Base-by-base conservation (phyloP, 805 yeast species). In the Metschnikowia peoriensis region DNA sequence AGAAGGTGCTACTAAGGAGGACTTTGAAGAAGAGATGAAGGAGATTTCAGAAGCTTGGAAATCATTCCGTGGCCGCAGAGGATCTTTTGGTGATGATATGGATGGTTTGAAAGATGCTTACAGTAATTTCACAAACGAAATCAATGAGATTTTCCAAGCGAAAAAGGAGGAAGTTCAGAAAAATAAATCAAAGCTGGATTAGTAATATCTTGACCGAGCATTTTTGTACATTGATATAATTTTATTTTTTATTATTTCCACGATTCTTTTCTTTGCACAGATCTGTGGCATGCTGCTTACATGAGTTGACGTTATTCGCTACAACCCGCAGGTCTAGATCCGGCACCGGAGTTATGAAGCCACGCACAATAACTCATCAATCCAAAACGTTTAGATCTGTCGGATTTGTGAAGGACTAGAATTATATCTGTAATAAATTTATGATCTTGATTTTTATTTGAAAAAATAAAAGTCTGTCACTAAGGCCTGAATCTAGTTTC, bases 41-140 rank as follows among this genome's bases (percentile, higher is more conserved):
- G 78, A 75, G 45, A 49, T 74, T 29, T 59, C 61, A 14, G 69
- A 62, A 10, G 73, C 72, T 1, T 75, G 79, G 79, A 50, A 52
- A 15, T 63, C 72, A 15, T 74, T 74, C 63, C 63, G 65, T 39
- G 60, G 57, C 27, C 67, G 76, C 35, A 62, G 70, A 28, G 66
- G 68, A 5, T 63, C 70, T 1, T 56, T 69, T 28, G 65, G 68
- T 38, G 67, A 71, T 49, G 77, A 72, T 54, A 62, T 71, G 44
- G 76, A 70, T 27, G 78, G 72, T 1, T 60, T 75, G 46, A 65
- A 56, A 55, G 71, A 70, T 53, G 78, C 77, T 4, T 75, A 75
- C 62, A 67, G 62, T 41, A 73, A 71, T 53, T 75, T 75, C 55
- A 67, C 73, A 9, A 53, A 50, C n/a, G 79, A 75, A 50, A 69